These are phyloP conservation scores for Gamarada debralockiae DNA, from an alignment of 495 filamentous ascomycete species.

Conservation along the genomic window DNA sequence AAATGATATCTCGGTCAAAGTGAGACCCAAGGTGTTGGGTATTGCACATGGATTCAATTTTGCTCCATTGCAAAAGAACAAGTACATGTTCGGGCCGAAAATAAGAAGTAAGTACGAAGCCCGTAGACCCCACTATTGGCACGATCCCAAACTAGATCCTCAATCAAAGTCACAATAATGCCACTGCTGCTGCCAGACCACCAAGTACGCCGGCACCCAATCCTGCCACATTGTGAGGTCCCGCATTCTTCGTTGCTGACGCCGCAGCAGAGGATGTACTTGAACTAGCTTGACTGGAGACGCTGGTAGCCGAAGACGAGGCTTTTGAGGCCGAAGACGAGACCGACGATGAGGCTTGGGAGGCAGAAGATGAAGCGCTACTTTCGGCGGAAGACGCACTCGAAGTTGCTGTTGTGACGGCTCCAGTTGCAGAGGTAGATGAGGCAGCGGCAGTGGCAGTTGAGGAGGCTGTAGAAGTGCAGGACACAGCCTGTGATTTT, in stretches of 20 bases:
- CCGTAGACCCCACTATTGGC: not conserved
- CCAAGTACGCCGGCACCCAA: slow-evolving; percentile 19
- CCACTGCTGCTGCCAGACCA: slow-evolving; percentile 19
- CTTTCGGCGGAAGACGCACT: not conserved
- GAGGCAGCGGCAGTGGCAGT: not conserved
- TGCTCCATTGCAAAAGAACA: too few relatives aligned
- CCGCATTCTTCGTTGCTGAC: slow-evolving; percentile 5
- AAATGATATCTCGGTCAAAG: not conserved
- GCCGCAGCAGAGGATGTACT: slow-evolving; percentile 6
- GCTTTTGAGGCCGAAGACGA: slow-evolving; percentile 1
- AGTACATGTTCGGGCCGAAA: too few relatives aligned
- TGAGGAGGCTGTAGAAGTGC: not conserved
- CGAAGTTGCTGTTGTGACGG: not conserved
- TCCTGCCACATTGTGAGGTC: slow-evolving; percentile 12
- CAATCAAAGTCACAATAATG: slow-evolving; percentile 11
- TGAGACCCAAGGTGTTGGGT: not conserved
- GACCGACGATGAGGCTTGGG: not conserved
- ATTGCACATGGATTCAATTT: not conserved
- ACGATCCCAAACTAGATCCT: not conserved
- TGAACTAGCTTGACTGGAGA: not conserved
- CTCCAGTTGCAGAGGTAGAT: not conserved
- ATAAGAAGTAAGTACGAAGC: too few relatives aligned
- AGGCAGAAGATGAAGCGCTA: not conserved
- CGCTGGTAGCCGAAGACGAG: slow-evolving; percentile 4
- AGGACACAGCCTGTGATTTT: slow-evolving; percentile 6